Evolutionary conservation across 1,139 yeast species (phyloP).

Genomic region (Hyphopichia khmerensis): DNA sequence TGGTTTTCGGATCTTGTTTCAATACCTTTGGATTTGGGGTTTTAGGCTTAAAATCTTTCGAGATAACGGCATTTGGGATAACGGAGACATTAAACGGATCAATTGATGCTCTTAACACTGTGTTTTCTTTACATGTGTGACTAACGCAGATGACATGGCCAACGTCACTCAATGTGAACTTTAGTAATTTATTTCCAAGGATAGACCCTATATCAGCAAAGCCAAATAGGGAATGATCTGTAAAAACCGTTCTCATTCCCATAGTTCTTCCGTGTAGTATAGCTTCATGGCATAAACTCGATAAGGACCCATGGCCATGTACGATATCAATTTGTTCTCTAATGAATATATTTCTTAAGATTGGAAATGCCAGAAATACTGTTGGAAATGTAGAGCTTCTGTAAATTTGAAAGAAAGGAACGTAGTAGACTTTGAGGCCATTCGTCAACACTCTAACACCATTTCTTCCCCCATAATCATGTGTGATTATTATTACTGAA

Average conservation of each 20-base stretch:
- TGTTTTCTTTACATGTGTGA: constrained; percentile 94
- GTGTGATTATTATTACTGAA: constrained; percentile 87
- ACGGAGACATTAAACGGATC: constrained; percentile 82
- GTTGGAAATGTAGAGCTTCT: constrained; percentile 88
- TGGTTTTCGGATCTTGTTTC: constrained; percentile 14
- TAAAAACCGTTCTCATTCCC: constrained; percentile 89
- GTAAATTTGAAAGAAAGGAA: constrained; percentile 76
- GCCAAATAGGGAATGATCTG: constrained; percentile 95
- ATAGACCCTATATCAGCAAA: constrained; percentile 85
- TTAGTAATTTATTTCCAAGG: constrained; percentile 80
- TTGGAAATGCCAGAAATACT: constrained; percentile 84
- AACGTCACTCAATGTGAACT: constrained; percentile 80
- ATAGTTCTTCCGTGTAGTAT: constrained; percentile 87
- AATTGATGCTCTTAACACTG: constrained; percentile 80
- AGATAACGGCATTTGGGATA: constrained; percentile 93
- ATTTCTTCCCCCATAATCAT: constrained; percentile 76
- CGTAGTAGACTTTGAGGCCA: constrained; percentile 90
- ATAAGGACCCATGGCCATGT: constrained; percentile 93
- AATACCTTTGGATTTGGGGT: constrained; percentile 35
- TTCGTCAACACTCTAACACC: constrained; percentile 84
- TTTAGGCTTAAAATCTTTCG: constrained; percentile 72
- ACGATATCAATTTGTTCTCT: constrained; percentile 85
- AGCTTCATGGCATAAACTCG: constrained; percentile 86
- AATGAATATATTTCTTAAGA: constrained; percentile 77
- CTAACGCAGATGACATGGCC: constrained; percentile 95